A percentile compares a stretch with the other conserved stretches of the same genome.
These are phyloP conservation scores for Apiospora saccharicola DNA, from an alignment of 2,329 filamentous ascomycete species.

Conservation along the genomic window DNA sequence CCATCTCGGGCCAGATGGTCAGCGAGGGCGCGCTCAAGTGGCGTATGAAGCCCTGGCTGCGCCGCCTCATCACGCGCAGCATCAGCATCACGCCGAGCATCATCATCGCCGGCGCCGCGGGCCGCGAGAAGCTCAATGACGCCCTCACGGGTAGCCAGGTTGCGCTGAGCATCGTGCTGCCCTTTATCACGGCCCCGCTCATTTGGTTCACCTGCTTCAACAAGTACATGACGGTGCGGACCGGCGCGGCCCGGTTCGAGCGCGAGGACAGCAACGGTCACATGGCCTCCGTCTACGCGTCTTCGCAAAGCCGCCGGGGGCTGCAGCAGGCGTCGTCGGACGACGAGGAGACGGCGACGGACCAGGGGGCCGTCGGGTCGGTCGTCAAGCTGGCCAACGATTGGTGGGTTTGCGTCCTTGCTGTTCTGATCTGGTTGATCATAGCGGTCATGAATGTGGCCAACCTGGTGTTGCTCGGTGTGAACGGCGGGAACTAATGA, in stretches of 20 bases:
- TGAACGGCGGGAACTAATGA: neutral
- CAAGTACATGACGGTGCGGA: conserved; percentile 78
- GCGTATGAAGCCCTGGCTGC: conserved; percentile 78
- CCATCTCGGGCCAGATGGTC: conserved; percentile 89
- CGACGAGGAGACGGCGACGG: conserved; percentile 27
- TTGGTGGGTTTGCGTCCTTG: conserved; percentile 66
- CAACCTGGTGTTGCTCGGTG: conserved; percentile 42
- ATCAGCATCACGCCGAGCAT: conserved; percentile 86
- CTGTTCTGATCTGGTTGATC: conserved; percentile 71
- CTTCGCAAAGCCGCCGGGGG: neutral
- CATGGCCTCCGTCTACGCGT: conserved; percentile 20
- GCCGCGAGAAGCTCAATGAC: conserved; percentile 71
- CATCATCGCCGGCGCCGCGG: conserved; percentile 82
- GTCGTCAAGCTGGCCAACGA: conserved; percentile 74
- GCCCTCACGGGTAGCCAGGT: conserved; percentile 82
- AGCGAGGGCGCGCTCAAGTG: conserved; percentile 82
- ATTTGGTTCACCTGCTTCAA: conserved; percentile 85
- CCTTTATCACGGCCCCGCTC: conserved; percentile 82
- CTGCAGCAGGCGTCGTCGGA: conserved; percentile 28
- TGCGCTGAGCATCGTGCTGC: conserved; percentile 77
- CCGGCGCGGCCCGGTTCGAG: conserved; percentile 49
- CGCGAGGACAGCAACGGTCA: conserved; percentile 38
- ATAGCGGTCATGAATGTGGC: conserved; percentile 77
- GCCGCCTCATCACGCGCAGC: conserved; percentile 77
- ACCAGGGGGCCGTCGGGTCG: conserved; percentile 31